Evolutionary conservation across 805 yeast genomes (phyloP).

Genomic region (Metschnikowia noctiluminum): DNA sequence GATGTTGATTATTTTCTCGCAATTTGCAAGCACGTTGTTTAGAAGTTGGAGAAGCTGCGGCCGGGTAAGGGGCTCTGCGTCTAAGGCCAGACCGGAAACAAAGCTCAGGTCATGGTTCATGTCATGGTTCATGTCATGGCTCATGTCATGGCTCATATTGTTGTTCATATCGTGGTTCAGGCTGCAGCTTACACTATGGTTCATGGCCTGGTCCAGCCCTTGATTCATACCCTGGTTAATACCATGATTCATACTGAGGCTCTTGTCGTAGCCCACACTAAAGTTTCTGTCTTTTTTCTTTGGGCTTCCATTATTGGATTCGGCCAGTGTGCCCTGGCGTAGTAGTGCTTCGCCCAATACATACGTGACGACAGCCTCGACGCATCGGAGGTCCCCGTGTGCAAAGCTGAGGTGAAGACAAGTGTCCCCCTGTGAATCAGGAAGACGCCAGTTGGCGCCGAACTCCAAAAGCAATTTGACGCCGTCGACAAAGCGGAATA

Average conservation of each 20-base stretch:
- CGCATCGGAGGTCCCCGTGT: slow-evolving; percentile 57
- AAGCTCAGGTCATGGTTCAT: too few relatives aligned
- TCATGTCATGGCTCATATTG: too few relatives aligned
- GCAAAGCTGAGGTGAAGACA: slow-evolving; percentile 48
- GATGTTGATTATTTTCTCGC: slow-evolving; percentile 38
- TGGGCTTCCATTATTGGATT: not conserved
- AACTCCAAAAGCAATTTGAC: slow-evolving; percentile 61
- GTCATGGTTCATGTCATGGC: too few relatives aligned
- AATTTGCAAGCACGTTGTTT: slow-evolving; percentile 22
- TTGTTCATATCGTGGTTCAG: too few relatives aligned
- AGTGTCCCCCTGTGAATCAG: slow-evolving; percentile 35
- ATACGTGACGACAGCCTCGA: slow-evolving; percentile 23
- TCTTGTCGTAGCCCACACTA: not conserved
- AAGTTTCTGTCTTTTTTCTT: too few relatives aligned
- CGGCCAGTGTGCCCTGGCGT: not conserved
- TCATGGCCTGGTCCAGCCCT: too few relatives aligned
- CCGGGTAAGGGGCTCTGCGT: not conserved
- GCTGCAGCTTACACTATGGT: too few relatives aligned
- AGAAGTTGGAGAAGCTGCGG: slow-evolving; percentile 18
- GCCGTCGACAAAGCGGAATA: slow-evolving; percentile 58
- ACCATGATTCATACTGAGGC: too few relatives aligned
- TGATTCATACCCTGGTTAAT: too few relatives aligned
- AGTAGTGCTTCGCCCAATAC: not conserved
- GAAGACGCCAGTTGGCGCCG: slow-evolving; percentile 51
- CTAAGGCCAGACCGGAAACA: too few relatives aligned